Conservation (phyloP, 768 basidiomycete genomes). For the Rhizopogon sp. region DNA sequence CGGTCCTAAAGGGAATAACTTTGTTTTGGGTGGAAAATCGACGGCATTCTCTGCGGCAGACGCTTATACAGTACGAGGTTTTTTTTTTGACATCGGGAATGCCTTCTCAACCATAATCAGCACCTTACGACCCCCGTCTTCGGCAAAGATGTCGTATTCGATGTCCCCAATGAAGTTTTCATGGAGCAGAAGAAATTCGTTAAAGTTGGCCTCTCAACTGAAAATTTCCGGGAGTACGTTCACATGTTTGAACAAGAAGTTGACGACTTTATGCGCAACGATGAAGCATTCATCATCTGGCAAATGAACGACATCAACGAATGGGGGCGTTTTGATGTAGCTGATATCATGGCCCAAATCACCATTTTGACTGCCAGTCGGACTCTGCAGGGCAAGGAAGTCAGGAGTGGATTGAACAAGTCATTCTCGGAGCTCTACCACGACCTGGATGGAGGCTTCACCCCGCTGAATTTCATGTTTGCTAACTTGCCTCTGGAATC, state of each 20-base stretch:
- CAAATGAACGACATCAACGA: slow-evolving; percentile 64
- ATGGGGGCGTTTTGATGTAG: slow-evolving; percentile 75
- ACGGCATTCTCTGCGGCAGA: slow-evolving; percentile 92
- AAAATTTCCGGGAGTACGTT: slow-evolving; percentile 84
- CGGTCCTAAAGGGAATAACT: slow-evolving; percentile 89
- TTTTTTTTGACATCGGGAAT: background rate
- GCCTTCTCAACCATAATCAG: slow-evolving; percentile 32
- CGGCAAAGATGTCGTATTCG: slow-evolving; percentile 96
- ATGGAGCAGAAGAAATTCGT: slow-evolving; percentile 99
- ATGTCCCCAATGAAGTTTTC: slow-evolving; percentile 90
- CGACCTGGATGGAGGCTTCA: slow-evolving; percentile 94
- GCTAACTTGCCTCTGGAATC: slow-evolving; percentile 88
- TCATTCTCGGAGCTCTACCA: slow-evolving; percentile 79
- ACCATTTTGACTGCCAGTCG: slow-evolving; percentile 93
- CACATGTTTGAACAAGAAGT: slow-evolving; percentile 78
- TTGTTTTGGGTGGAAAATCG: slow-evolving; percentile 90
- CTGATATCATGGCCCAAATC: slow-evolving; percentile 75
- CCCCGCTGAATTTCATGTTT: slow-evolving; percentile 93
- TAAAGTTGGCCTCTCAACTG: slow-evolving; percentile 90
- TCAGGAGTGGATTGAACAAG: slow-evolving; percentile 74
- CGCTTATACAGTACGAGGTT: slow-evolving; percentile 71
- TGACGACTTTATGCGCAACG: slow-evolving; percentile 62
- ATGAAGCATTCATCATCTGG: slow-evolving; percentile 55
- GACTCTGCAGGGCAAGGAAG: slow-evolving; percentile 91
- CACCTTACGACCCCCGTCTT: slow-evolving; percentile 93